These are phyloP conservation scores for Clonostachys sp. DNA, from an alignment of 2,329 filamentous ascomycete species.

Conservation along the genomic window DNA sequence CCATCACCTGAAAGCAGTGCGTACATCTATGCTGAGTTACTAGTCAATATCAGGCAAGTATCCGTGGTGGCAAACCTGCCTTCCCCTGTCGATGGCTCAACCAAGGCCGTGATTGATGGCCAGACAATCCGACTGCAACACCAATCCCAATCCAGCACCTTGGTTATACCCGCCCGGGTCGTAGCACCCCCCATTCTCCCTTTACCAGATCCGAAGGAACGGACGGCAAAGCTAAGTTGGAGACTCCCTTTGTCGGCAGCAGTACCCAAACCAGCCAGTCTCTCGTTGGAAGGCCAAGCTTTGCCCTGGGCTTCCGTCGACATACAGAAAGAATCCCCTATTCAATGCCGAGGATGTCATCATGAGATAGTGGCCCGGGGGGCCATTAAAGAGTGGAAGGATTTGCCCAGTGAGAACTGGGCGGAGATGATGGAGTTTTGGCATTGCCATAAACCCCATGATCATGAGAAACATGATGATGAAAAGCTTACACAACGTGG, in stretches of 20 bases:
- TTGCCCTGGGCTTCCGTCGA: conserved; percentile 54
- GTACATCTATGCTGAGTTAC: conserved; percentile 58
- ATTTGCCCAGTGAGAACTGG: conserved; percentile 95
- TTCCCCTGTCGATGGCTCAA: conserved; percentile 6
- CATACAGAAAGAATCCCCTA: conserved; percentile 28
- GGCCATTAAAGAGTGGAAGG: conserved; percentile 66
- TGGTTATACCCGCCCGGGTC: conserved; percentile 39
- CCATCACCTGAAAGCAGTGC: conserved; percentile 8
- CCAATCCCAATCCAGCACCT: conserved; percentile 21
- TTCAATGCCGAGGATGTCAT: conserved; percentile 38
- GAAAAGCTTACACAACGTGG: conserved; percentile 60
- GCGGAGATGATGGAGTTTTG: conserved; percentile 99
- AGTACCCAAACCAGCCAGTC: conserved; percentile 13
- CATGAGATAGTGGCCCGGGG: conserved; percentile 27
- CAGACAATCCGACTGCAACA: conserved; percentile 42
- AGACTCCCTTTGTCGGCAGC: conserved; percentile 37
- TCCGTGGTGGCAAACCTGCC: conserved; percentile 44
- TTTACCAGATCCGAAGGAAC: conserved; percentile 28
- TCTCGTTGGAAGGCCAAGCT: conserved; percentile 26
- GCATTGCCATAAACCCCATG: conserved; percentile 93
- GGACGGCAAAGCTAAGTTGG: conserved; percentile 40
- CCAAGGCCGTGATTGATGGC: conserved; percentile 41
- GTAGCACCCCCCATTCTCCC: conserved; percentile 13
- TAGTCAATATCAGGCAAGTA: conserved; percentile 60
- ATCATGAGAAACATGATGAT: conserved; percentile 36